Evolutionary conservation across 2,329 filamentous ascomycete genomes (phyloP).

Genomic region (Alternaria tenuissima): DNA sequence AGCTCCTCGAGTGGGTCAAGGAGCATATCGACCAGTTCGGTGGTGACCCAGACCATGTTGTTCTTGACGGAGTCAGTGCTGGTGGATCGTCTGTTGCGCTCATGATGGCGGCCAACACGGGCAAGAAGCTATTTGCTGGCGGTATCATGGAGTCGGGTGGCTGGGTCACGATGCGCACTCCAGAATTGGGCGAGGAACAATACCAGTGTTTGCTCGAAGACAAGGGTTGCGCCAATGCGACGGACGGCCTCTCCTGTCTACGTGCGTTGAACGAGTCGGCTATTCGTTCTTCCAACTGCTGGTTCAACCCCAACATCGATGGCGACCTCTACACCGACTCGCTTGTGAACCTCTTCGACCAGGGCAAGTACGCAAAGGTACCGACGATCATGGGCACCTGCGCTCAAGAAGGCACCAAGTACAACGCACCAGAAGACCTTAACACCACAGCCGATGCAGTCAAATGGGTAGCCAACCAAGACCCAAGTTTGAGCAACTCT

Average conservation of each 20-base stretch:
- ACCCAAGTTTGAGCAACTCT: constrained; percentile 60
- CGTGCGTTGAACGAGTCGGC: constrained; percentile 54
- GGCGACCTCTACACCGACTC: constrained; percentile 60
- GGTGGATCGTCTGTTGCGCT: constrained; percentile 59
- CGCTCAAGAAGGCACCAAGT: constrained; percentile 70
- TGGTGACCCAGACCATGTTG: constrained; percentile 72
- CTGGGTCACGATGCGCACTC: constrained; percentile 59
- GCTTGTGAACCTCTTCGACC: constrained; percentile 58
- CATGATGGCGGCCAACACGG: constrained; percentile 52
- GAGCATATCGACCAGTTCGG: constrained; percentile 72
- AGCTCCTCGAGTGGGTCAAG: constrained; percentile 74
- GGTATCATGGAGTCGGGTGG: constrained; percentile 64
- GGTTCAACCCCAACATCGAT: constrained; percentile 63
- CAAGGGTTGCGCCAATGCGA: constrained; percentile 56
- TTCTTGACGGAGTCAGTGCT: constrained; percentile 73
- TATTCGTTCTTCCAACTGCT: constrained; percentile 52
- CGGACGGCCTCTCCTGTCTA: constrained; percentile 58
- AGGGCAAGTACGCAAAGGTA: constrained; percentile 60
- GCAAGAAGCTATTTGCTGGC: constrained; percentile 59
- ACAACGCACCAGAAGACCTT: constrained; percentile 62
- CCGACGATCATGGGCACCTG: constrained; percentile 64
- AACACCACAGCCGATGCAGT: constrained; percentile 60
- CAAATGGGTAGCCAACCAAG: constrained; percentile 66
- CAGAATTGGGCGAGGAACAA: constrained; percentile 59
- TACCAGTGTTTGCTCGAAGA: constrained; percentile 61